phyloP scores from a whole-genome alignment of 73 alveolate genomes.

The Paramecium sonneborni region DNA sequence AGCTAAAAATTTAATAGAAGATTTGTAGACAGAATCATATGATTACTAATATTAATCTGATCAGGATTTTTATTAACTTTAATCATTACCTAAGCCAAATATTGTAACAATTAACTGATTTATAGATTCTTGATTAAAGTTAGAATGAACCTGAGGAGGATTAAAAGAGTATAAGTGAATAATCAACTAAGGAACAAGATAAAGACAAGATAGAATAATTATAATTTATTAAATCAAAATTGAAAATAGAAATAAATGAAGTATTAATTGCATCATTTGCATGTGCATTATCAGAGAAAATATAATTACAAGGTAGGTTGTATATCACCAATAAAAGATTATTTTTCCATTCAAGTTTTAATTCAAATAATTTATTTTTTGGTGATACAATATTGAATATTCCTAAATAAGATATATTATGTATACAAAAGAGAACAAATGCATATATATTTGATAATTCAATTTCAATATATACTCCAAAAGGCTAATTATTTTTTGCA shows the following conservation, averaged over 20 bases:
- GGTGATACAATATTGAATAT: slow-evolving; percentile 62
- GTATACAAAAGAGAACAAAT: slow-evolving; percentile 57
- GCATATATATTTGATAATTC: slow-evolving; percentile 63
- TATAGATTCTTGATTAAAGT: background rate
- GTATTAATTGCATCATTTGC: background rate
- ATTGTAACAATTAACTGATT: background rate
- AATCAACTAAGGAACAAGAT: background rate
- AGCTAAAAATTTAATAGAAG: background rate
- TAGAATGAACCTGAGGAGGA: background rate
- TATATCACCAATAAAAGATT: slow-evolving; percentile 63
- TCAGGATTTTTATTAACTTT: background rate
- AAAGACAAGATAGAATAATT: background rate
- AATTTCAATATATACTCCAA: slow-evolving; percentile 41
- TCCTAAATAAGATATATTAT: slow-evolving; percentile 60
- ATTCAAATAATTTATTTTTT: slow-evolving; percentile 54
- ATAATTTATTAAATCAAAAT: background rate
- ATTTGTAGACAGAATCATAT: background rate
- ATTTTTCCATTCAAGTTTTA: slow-evolving; percentile 53
- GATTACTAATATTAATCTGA: background rate
- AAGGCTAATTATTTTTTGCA: slow-evolving; percentile 42
- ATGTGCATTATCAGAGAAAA: slow-evolving; percentile 61
- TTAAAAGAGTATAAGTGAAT: background rate
- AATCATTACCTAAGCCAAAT: background rate
- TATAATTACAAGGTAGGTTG: slow-evolving; percentile 57
- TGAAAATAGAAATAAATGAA: slow-evolving; percentile 8